A percentile compares a stretch with the other conserved stretches of the same genome.
Evolutionary conservation across 192 early-diverging fungal genomes (phyloP).

Genomic region (Backusella parvicylindrica): DNA sequence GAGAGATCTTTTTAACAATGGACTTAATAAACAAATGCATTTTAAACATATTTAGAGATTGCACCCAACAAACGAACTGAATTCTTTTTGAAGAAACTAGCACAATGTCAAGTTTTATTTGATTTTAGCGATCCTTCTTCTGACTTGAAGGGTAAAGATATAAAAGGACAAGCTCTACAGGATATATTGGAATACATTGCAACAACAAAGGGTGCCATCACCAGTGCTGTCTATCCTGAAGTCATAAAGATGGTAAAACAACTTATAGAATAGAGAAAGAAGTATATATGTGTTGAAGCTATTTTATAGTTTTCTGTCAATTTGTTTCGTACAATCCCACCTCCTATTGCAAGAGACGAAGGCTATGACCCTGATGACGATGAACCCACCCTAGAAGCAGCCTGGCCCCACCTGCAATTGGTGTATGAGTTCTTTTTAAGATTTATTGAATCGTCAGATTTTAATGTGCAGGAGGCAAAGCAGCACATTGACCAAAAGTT

Average conservation of each 20-base stretch:
- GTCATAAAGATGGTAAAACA: constrained; percentile 88
- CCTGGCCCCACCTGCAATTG: constrained; percentile 97
- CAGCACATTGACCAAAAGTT: constrained; percentile 97
- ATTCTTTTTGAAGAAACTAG: constrained; percentile 85
- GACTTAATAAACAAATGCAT: neutral
- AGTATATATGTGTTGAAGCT: too few relatives aligned
- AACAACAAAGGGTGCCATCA: constrained; percentile 84
- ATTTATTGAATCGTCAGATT: constrained; percentile 97
- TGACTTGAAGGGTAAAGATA: constrained; percentile 92
- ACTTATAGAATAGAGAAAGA: neutral
- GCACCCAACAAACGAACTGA: constrained; percentile 78
- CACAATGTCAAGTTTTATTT: constrained; percentile 90
- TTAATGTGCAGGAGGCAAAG: constrained; percentile 94
- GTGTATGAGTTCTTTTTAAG: constrained; percentile 98
- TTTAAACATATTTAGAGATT: constrained; percentile 55
- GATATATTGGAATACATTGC: constrained; percentile 95
- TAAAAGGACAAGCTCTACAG: constrained; percentile 86
- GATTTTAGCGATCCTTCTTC: constrained; percentile 92
- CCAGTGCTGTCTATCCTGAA: constrained; percentile 86
- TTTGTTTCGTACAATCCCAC: constrained; percentile 95
- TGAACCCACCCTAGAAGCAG: constrained; percentile 93
- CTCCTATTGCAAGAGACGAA: constrained; percentile 91
- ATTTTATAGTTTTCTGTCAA: constrained; percentile 88
- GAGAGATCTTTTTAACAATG: too few relatives aligned
- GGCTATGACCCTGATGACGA: constrained; percentile 99